A percentile compares a stretch with the other conserved stretches of the same genome.
phyloP scores from a whole-genome alignment of 805 yeast genomes.

The Schwanniomyces pseudopolymorphus region DNA sequence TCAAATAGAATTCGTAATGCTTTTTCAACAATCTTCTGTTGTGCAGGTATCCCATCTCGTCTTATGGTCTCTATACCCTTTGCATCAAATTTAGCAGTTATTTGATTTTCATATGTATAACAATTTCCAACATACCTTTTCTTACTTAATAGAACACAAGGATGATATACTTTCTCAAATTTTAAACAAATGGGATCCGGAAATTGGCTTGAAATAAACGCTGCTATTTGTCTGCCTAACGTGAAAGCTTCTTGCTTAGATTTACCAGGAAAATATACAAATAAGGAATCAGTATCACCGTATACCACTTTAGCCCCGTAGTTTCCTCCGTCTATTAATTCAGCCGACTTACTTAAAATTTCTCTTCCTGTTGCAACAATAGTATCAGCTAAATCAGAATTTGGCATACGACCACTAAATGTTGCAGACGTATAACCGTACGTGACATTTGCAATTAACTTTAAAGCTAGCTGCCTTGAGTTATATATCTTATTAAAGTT shows the following conservation, averaged over 20 bases:
- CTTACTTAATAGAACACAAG: slow-evolving; percentile 74
- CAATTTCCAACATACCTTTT: slow-evolving; percentile 90
- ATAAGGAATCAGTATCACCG: slow-evolving; percentile 94
- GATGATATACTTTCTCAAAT: slow-evolving; percentile 91
- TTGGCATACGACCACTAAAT: slow-evolving; percentile 96
- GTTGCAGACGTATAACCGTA: slow-evolving; percentile 96
- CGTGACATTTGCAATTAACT: slow-evolving; percentile 90
- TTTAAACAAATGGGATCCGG: slow-evolving; percentile 83
- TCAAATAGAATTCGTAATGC: slow-evolving; percentile 69
- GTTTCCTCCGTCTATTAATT: slow-evolving; percentile 56
- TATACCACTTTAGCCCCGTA: slow-evolving; percentile 94
- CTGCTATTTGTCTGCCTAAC: slow-evolving; percentile 71
- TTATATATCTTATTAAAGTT: slow-evolving; percentile 58
- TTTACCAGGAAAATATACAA: slow-evolving; percentile 86
- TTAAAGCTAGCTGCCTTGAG: slow-evolving; percentile 82
- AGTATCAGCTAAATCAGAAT: slow-evolving; percentile 91
- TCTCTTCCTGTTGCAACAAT: slow-evolving; percentile 92
- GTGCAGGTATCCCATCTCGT: slow-evolving; percentile 93
- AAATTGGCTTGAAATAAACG: slow-evolving; percentile 56
- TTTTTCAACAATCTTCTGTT: slow-evolving; percentile 76
- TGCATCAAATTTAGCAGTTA: slow-evolving; percentile 77
- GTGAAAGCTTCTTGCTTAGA: slow-evolving; percentile 73
- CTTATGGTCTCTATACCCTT: slow-evolving; percentile 95
- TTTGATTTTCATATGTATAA: slow-evolving; percentile 59
- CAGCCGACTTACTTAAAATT: slow-evolving; percentile 69